Base-by-base conservation (phyloP, 208 protist species). In the Acanthamoeba polyphaga region DNA sequence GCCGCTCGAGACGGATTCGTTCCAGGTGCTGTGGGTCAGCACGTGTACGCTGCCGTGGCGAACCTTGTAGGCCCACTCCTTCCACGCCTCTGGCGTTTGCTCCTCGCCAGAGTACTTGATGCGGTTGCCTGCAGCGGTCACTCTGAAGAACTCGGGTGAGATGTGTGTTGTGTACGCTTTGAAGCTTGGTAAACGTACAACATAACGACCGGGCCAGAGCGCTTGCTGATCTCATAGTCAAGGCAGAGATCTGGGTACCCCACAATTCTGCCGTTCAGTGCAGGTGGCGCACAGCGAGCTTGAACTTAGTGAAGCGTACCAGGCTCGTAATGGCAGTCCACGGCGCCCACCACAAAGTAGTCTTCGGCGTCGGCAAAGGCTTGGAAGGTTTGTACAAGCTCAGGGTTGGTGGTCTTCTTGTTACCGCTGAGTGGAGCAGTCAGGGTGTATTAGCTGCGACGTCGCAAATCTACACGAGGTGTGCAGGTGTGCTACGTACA, bases 221-320 rank as follows among this genome's bases (percentile, higher is more conserved):
- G 43, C 51, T 88, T 88, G 80, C 80, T 88, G 9, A 88, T 43
- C 10, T 88, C 51, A 9, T 34, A 64, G 80, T 88, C 80, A 10
- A 88, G 80, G 34, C 80, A 88, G 6, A 88, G 9, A 1, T 88
- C 80, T 88, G 38, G 17, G 74, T 74, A 17, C 19, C 29, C 27
- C 29, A 82, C 12, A 29, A 1, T 24, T 7, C n/a, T 55, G 6
- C 9, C 8, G 78, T 85, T 64, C 29, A 38, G 66, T 72, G 66
- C 66, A 43, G 62, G 62, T 43, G 29, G 17, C 13, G n/a, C 70
- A n/a, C 70, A 78, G 38, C 3, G 70, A 10, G 13, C 3, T 38
- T 62, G 2, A 22, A 74, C 66, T 12, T 43, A 7, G 27, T 32
- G 43, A 27, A 22, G n/a, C 22, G 80, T 64, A 88, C 80, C 80